Evolutionary conservation across 2,329 filamentous ascomycete species (phyloP).

Genomic region (Fusarium sarcochroum): DNA sequence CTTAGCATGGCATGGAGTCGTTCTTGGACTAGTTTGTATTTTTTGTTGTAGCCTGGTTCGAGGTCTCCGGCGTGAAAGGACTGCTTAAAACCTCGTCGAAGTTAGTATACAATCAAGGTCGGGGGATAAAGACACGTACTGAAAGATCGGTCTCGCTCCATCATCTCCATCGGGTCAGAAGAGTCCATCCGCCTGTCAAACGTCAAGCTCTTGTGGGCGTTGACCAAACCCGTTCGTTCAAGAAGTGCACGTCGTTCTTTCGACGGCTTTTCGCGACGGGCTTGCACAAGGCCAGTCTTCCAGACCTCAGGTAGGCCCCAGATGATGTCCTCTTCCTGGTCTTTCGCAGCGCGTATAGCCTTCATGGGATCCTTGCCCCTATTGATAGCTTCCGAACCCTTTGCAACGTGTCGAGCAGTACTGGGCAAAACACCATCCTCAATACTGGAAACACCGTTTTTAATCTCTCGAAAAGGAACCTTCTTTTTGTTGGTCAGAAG

Average conservation of each 20-base stretch:
- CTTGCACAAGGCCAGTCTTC: slow-evolving; percentile 38
- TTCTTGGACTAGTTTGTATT: slow-evolving; percentile 35
- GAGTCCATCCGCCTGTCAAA: slow-evolving; percentile 15
- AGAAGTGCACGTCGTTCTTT: slow-evolving; percentile 24
- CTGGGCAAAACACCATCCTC: slow-evolving; percentile 34
- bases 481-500: slow-evolving; percentile 19
- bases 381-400: slow-evolving; percentile 27
- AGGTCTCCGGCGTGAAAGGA: slow-evolving; percentile 48
- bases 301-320: slow-evolving; percentile 46
- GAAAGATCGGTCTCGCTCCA: slow-evolving; percentile 46
- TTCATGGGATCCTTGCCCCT: slow-evolving; percentile 20
- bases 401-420: slow-evolving; percentile 16
- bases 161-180: slow-evolving; percentile 37
- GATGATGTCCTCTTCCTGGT: slow-evolving; percentile 26
- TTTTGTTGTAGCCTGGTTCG: slow-evolving; percentile 43
- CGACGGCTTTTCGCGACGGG: slow-evolving; percentile 4
- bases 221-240: slow-evolving; percentile 14
- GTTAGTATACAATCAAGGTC: not conserved
- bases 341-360: slow-evolving; percentile 5
- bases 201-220: not conserved
- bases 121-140: slow-evolving; percentile 10
- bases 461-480: slow-evolving; percentile 42
- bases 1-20: slow-evolving; percentile 39
- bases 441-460: slow-evolving; percentile 42
- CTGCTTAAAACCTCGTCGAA: slow-evolving; percentile 41